Evolutionary conservation across 768 basidiomycete genomes (phyloP).

Genomic region (Boletus edulis): DNA sequence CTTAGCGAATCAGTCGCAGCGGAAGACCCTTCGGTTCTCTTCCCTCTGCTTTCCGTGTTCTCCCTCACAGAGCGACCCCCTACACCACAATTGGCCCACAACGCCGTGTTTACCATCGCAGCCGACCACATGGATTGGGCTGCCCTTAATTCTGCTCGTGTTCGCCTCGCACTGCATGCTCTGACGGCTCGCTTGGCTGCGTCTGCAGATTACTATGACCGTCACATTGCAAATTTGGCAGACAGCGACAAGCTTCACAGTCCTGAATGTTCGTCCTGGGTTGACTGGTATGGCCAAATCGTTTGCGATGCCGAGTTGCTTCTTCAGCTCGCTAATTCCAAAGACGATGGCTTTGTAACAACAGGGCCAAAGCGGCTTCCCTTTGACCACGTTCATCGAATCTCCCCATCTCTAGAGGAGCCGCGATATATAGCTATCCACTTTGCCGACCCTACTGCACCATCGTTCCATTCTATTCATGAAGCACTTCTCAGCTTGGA

Average conservation of each 20-base stretch:
- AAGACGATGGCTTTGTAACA: slow-evolving; percentile 36
- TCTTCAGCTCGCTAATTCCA: slow-evolving; percentile 47
- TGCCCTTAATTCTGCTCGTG: slow-evolving; percentile 55
- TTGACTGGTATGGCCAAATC: slow-evolving; percentile 77
- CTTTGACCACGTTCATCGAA: slow-evolving; percentile 75
- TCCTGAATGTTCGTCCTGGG: slow-evolving; percentile 64
- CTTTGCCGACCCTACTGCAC: slow-evolving; percentile 66
- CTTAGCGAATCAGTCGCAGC: slow-evolving; percentile 78
- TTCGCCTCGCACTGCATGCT: slow-evolving; percentile 75
- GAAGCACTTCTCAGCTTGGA: slow-evolving; percentile 51
- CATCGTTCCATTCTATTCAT: slow-evolving; percentile 72
- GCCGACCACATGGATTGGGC: slow-evolving; percentile 45
- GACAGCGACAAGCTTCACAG: slow-evolving; percentile 25
- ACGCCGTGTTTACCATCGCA: slow-evolving; percentile 37
- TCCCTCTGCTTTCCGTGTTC: slow-evolving; percentile 63
- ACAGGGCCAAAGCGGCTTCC: slow-evolving; percentile 46
- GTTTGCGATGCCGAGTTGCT: slow-evolving; percentile 68
- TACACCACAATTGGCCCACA: slow-evolving; percentile 51
- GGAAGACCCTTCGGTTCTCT: slow-evolving; percentile 72
- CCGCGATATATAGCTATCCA: slow-evolving; percentile 70
- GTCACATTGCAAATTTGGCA: slow-evolving; percentile 29
- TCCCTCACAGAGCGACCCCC: slow-evolving; percentile 44
- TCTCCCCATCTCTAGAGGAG: slow-evolving; percentile 41
- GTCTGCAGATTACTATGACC: slow-evolving; percentile 70
- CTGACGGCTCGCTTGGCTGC: slow-evolving; percentile 82